Conservation (phyloP, 768 basidiomycete genomes). For the Tylopilus subfusipes region DNA sequence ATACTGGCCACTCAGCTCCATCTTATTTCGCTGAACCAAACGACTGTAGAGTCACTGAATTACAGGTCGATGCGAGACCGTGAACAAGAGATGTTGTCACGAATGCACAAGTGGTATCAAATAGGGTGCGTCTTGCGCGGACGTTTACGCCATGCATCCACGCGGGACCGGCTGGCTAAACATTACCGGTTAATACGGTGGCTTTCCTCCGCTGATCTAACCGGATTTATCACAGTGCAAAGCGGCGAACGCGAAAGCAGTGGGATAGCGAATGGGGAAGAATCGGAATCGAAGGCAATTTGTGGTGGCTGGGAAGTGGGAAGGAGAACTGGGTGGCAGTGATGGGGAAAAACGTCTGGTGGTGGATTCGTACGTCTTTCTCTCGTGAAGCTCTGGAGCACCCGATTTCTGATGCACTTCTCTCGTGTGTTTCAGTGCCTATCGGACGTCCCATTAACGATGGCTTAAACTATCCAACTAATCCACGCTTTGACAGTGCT, state of each 20-base stretch:
- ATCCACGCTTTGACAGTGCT: conserved; percentile 68
- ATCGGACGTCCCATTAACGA: conserved; percentile 54
- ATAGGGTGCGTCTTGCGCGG: conserved; percentile 41
- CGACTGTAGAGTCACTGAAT: conserved; percentile 77
- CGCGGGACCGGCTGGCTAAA: neutral
- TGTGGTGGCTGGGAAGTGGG: conserved; percentile 78
- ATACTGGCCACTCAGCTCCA: conserved; percentile 58
- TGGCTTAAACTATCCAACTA: conserved; percentile 61
- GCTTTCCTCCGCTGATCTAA: neutral
- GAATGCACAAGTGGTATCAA: conserved; percentile 53
- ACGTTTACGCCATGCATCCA: neutral
- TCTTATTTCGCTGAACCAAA: conserved; percentile 59
- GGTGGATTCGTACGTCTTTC: conserved; percentile 74
- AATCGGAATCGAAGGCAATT: conserved; percentile 68
- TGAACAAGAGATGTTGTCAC: conserved; percentile 50
- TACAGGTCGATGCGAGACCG: conserved; percentile 59
- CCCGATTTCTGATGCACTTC: conserved; percentile 1
- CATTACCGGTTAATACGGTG: neutral
- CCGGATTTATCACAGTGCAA: conserved; percentile 40
- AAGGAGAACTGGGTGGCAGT: conserved; percentile 71
- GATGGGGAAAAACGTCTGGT: conserved; percentile 67
- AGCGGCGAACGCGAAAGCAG: conserved; percentile 38
- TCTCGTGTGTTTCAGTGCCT: conserved; percentile 34
- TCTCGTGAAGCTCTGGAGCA: neutral
- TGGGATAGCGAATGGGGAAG: conserved; percentile 86